Conservation (phyloP, 2,329 filamentous ascomycete species). For the Amauroascus niger region DNA sequence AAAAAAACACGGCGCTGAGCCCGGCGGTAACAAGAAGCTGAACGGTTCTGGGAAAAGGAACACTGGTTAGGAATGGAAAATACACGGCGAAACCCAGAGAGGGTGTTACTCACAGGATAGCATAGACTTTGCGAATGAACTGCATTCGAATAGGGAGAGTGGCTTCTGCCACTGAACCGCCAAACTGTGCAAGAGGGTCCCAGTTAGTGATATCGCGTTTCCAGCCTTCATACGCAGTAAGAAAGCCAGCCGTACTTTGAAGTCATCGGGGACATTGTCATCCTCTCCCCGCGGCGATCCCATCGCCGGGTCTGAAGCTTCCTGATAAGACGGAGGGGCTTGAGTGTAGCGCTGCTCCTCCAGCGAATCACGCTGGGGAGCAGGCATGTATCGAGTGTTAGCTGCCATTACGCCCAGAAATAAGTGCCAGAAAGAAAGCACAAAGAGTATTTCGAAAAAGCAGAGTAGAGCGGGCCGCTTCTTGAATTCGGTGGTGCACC, state of each 20-base stretch:
- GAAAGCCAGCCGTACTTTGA: constrained; percentile 55
- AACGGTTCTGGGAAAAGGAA: constrained; percentile 50
- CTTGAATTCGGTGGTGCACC: no score
- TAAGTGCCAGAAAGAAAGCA: neutral
- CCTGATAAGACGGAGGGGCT: constrained; percentile 73
- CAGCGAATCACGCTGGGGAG: constrained; percentile 78
- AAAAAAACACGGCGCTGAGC: constrained; percentile 77
- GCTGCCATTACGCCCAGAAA: constrained; percentile 49
- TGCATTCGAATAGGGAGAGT: constrained; percentile 94
- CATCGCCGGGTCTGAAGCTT: constrained; percentile 48
- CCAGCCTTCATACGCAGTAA: neutral
- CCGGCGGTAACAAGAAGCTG: constrained; percentile 78
- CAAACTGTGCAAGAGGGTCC: constrained; percentile 53
- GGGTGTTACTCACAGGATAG: constrained; percentile 58
- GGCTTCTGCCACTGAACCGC: constrained; percentile 83
- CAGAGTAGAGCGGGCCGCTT: neutral
- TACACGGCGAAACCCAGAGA: neutral
- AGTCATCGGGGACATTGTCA: constrained; percentile 92
- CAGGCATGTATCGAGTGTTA: constrained; percentile 71
- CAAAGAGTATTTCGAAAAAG: neutral
- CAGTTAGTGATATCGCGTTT: constrained; percentile 10
- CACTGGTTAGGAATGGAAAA: neutral
- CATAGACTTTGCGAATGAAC: constrained; percentile 95
- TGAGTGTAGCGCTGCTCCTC: constrained; percentile 61
- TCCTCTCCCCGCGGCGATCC: constrained; percentile 63